Evolutionary conservation across 345 rosid species (phyloP).

Genomic region (Dipteronia dyeriana): DNA sequence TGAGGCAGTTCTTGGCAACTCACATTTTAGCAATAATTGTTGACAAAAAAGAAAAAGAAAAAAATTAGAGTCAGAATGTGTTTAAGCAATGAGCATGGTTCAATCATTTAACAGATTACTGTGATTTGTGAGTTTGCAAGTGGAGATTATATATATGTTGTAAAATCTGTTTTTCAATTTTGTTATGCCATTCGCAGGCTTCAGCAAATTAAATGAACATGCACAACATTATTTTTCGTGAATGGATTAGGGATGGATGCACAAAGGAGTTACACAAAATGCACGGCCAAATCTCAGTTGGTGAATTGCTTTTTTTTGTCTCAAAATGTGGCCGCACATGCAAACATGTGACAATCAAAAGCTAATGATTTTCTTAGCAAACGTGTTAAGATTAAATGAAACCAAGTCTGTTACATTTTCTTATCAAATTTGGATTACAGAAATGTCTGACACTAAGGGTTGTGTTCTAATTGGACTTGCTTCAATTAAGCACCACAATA

Average conservation of each 20-base stretch:
- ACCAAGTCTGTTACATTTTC: no score
- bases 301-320: background rate
- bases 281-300: conserved; percentile 6
- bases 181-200: background rate
- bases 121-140: background rate
- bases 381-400: background rate
- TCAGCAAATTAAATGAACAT: background rate
- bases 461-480: no score
- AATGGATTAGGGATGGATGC: background rate
- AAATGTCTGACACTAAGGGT: no score
- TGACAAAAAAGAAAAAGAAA: no score
- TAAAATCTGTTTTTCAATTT: background rate
- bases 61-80: background rate
- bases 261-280: background rate
- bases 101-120: no score
- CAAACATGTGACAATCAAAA: background rate
- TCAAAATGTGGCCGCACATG: background rate
- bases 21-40: background rate
- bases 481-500: no score
- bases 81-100: background rate
- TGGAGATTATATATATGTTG: background rate
- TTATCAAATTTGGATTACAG: no score
- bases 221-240: background rate
- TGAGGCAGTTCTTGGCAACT: background rate
- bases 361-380: background rate